Percentiles rank a stretch among this genome's conserved stretches.
Evolutionary conservation across 257 asterid genomes (phyloP).

Genomic region (Fraxinus quadrangulata): DNA sequence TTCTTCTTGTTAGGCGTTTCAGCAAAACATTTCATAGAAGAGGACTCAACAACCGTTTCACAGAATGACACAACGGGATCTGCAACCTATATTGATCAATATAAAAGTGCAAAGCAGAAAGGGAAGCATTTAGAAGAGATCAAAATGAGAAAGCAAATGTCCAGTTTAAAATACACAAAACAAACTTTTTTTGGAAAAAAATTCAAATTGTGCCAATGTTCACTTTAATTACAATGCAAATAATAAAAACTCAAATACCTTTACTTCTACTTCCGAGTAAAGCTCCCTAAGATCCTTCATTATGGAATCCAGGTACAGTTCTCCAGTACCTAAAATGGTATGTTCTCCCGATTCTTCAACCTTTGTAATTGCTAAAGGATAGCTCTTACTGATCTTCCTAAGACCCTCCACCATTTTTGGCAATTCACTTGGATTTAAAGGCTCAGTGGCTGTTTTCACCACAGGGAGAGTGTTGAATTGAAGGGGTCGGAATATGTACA

Average conservation of each 20-base stretch:
- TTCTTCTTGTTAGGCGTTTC: conserved; percentile 98
- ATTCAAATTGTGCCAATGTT: not conserved
- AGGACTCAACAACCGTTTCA: conserved; percentile 96
- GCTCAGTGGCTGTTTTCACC: conserved; percentile 98
- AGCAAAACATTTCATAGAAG: conserved; percentile 98
- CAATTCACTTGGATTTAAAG: conserved; percentile 93
- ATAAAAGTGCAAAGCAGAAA: conserved; percentile 4
- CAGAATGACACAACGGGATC: conserved; percentile 99
- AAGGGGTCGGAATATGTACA: conserved; percentile 84
- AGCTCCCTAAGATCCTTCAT: conserved; percentile 99
- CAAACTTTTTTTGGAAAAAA: not conserved
- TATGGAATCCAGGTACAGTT: conserved; percentile 85
- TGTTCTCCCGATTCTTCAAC: conserved; percentile 99
- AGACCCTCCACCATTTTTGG: conserved; percentile 99
- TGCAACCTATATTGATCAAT: conserved; percentile 63
- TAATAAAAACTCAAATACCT: conserved; percentile 47
- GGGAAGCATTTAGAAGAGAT: not conserved
- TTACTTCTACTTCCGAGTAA: conserved; percentile 97
- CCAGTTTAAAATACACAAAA: conserved; percentile 1
- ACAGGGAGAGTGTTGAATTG: conserved; percentile 95
- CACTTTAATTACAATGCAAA: not conserved
- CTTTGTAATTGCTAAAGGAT: conserved; percentile 93
- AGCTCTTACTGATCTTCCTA: conserved; percentile 96
- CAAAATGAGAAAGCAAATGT: too few relatives aligned
- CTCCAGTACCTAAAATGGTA: conserved; percentile 96